Evolutionary conservation across 1,139 yeast species (phyloP).

Genomic region (Blastobotrys arbuscula): DNA sequence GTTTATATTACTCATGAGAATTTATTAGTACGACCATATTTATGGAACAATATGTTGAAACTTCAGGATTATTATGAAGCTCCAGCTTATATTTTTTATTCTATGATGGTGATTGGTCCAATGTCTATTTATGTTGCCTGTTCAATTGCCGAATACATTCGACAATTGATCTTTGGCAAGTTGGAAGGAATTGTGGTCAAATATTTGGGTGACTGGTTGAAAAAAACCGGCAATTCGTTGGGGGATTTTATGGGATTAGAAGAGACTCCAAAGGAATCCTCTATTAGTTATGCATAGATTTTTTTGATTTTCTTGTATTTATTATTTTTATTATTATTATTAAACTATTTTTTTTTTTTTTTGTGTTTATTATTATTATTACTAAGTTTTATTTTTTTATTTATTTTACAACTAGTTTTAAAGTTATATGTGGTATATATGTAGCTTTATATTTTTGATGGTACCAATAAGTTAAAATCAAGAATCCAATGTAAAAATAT

Average conservation of each 20-base stretch:
- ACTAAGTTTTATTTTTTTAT: no score
- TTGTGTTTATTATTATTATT: no score
- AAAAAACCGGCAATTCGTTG: background rate
- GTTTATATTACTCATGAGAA: constrained; percentile 8
- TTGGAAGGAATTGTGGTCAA: background rate
- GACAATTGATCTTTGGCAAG: background rate
- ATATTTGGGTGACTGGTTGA: background rate
- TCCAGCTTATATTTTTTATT: background rate
- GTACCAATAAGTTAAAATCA: no score
- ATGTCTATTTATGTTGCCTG: background rate
- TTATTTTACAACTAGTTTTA: no score
- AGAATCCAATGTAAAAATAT: no score
- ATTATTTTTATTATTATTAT: background rate
- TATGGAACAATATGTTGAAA: constrained; percentile 4
- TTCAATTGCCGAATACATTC: background rate
- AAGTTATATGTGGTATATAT: no score
- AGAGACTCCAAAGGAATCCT: background rate
- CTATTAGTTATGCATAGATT: background rate
- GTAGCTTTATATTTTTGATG: no score
- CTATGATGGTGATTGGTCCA: background rate
- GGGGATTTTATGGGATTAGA: background rate
- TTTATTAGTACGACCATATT: background rate
- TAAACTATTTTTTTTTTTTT: background rate
- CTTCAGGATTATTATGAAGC: background rate
- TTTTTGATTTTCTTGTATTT: background rate